These are phyloP conservation scores for Penicillium bialowiezense DNA, from an alignment of 495 filamentous ascomycete species.

Conservation along the genomic window DNA sequence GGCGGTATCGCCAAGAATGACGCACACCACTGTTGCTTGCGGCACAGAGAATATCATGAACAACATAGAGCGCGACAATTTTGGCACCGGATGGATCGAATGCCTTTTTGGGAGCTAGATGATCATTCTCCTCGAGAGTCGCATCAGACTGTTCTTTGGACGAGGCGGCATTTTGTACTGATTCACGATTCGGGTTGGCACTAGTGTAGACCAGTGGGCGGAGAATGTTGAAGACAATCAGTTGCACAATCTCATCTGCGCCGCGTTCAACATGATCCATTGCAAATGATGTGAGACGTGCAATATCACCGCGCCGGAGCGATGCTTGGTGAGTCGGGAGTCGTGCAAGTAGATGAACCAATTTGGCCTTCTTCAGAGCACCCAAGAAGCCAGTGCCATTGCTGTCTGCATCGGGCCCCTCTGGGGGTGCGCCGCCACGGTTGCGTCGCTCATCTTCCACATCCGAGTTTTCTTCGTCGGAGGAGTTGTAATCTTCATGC, in stretches of 20 bases:
- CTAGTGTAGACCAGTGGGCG: constrained; percentile 61
- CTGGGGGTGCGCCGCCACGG: constrained; percentile 50
- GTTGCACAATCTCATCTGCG: constrained; percentile 84
- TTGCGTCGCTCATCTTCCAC: constrained; percentile 63
- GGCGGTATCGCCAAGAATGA: constrained; percentile 87
- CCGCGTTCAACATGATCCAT: constrained; percentile 78
- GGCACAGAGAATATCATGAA: constrained; percentile 85
- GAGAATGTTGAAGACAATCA: constrained; percentile 78
- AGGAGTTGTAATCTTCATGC: constrained; percentile 81
- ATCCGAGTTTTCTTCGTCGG: constrained; percentile 83
- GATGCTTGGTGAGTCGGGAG: constrained; percentile 73
- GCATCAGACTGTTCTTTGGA: constrained; percentile 29
- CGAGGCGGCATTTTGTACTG: constrained; percentile 27
- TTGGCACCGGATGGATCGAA: constrained; percentile 71
- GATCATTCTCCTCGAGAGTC: constrained; percentile 17
- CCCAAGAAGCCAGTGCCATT: constrained; percentile 75
- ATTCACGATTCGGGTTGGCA: constrained; percentile 55
- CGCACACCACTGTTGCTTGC: constrained; percentile 79
- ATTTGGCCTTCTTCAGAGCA: constrained; percentile 78
- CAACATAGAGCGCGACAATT: constrained; percentile 78
- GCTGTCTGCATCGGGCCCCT: constrained; percentile 30
- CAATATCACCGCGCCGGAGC: constrained; percentile 82
- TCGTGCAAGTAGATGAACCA: constrained; percentile 75
- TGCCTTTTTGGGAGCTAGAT: constrained; percentile 32
- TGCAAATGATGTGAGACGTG: constrained; percentile 82